phyloP scores from a whole-genome alignment of 306 rosid genomes.

The Citrullus amarus region DNA sequence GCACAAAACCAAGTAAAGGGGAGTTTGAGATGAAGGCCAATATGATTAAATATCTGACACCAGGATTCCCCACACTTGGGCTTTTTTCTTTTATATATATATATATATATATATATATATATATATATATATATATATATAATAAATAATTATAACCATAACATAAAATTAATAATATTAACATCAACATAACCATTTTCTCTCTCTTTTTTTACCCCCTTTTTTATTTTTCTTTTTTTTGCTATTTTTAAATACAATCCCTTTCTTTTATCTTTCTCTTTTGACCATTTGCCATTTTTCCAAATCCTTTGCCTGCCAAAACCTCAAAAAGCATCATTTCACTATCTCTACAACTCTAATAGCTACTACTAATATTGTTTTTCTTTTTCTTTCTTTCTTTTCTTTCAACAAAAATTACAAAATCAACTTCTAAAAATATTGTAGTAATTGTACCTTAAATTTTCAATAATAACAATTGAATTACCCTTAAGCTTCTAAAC shows the following conservation, averaged over 20 bases:
- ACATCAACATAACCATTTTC: no score
- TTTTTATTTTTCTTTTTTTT: background rate
- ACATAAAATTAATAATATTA: no score
- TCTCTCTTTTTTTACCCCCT: background rate
- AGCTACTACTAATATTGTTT: background rate
- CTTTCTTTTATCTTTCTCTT: background rate
- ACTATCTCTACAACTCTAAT: background rate
- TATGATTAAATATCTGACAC: constrained; percentile 9
- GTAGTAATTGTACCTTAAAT: no score
- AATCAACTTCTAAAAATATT: no score
- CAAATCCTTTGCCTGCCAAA: background rate
- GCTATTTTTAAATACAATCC: background rate
- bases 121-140: no score
- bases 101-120: no score
- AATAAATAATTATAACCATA: no score
- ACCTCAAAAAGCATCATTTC: background rate
- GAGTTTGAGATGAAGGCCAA: background rate
- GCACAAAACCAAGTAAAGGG: constrained; percentile 13
- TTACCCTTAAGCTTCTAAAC: no score
- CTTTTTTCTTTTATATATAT: no score
- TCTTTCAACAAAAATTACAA: no score
- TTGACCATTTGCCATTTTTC: constrained; percentile 3
- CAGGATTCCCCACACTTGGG: constrained; percentile 6
- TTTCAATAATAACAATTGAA: no score
- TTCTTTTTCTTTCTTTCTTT: no score